Evolutionary conservation across 768 basidiomycete species (phyloP).

Genomic region (Lyophyllum semitale): DNA sequence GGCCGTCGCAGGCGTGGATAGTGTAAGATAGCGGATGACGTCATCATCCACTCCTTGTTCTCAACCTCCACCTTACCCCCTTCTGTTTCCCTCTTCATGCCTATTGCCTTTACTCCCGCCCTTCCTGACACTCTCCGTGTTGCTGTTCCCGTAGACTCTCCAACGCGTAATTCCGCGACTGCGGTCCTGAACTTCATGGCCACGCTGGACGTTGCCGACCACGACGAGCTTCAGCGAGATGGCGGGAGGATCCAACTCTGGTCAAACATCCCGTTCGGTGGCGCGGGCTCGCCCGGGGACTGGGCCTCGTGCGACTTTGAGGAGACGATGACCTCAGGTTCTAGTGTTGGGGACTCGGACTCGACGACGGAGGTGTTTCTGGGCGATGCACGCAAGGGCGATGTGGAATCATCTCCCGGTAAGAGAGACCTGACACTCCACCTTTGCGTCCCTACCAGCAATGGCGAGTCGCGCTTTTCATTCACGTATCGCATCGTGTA

Average conservation of each 20-base stretch:
- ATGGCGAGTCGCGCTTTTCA: slow-evolving; percentile 23
- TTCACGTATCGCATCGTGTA: slow-evolving; percentile 54
- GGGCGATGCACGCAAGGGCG: background rate
- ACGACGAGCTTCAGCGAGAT: slow-evolving; percentile 28
- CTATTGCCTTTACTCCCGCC: slow-evolving; percentile 39
- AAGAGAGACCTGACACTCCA: slow-evolving; percentile 13
- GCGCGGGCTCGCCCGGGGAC: slow-evolving; percentile 17
- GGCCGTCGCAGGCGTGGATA: background rate
- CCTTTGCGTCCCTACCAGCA: slow-evolving; percentile 10
- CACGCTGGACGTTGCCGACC: slow-evolving; percentile 27
- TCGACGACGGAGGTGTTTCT: background rate
- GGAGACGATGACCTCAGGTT: background rate
- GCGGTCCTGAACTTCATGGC: slow-evolving; percentile 39
- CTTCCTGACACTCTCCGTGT: slow-evolving; percentile 34
- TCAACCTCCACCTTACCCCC: background rate
- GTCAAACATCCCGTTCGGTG: slow-evolving; percentile 36
- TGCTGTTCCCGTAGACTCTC: slow-evolving; percentile 15
- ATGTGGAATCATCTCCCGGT: background rate
- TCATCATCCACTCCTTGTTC: background rate
- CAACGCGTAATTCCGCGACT: slow-evolving; percentile 2
- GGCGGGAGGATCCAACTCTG: slow-evolving; percentile 43
- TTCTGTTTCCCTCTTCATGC: slow-evolving; percentile 26
- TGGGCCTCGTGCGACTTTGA: slow-evolving; percentile 39
- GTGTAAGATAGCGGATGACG: slow-evolving; percentile 6
- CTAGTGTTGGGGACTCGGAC: background rate